phyloP scores from a whole-genome alignment of 2,329 filamentous ascomycete species.

The Parastagonospora nodorum region DNA sequence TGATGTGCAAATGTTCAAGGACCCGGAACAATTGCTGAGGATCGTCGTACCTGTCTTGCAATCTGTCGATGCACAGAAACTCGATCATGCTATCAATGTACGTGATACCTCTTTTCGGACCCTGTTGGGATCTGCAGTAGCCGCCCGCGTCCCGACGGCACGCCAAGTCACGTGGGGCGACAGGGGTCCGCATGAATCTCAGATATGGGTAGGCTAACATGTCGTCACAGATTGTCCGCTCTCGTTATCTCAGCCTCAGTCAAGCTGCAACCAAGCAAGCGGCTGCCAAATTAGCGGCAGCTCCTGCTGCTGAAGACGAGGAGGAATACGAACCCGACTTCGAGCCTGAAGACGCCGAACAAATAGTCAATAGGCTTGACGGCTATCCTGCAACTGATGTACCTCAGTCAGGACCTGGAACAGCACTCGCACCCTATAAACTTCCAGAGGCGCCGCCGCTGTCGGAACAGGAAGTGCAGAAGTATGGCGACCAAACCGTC shows the following conservation, averaged over 20 bases:
- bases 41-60: slow-evolving; percentile 81
- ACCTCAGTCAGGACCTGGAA: slow-evolving; percentile 41
- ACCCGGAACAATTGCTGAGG: slow-evolving; percentile 72
- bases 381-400: slow-evolving; percentile 65
- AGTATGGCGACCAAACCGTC: slow-evolving; percentile 75
- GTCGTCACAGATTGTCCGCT: slow-evolving; percentile 45
- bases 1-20: slow-evolving; percentile 78
- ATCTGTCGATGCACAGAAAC: slow-evolving; percentile 68
- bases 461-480: slow-evolving; percentile 71
- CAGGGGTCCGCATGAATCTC: background rate
- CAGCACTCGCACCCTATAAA: slow-evolving; percentile 71
- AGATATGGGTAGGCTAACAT: slow-evolving; percentile 18
- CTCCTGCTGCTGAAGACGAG: slow-evolving; percentile 69
- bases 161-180: slow-evolving; percentile 9
- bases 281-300: slow-evolving; percentile 51
- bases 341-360: slow-evolving; percentile 76
- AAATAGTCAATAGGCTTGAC: slow-evolving; percentile 78
- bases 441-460: slow-evolving; percentile 78
- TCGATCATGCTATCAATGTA: slow-evolving; percentile 77
- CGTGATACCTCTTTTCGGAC: slow-evolving; percentile 31
- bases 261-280: slow-evolving; percentile 45
- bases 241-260: slow-evolving; percentile 49
- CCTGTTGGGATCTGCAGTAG: background rate
- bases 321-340: slow-evolving; percentile 94
- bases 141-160: background rate